Percentiles rank a stretch among this genome's conserved stretches.
These are phyloP conservation scores for Solanum chaucha DNA, from an alignment of 257 asterid genomes.

Conservation along the genomic window DNA sequence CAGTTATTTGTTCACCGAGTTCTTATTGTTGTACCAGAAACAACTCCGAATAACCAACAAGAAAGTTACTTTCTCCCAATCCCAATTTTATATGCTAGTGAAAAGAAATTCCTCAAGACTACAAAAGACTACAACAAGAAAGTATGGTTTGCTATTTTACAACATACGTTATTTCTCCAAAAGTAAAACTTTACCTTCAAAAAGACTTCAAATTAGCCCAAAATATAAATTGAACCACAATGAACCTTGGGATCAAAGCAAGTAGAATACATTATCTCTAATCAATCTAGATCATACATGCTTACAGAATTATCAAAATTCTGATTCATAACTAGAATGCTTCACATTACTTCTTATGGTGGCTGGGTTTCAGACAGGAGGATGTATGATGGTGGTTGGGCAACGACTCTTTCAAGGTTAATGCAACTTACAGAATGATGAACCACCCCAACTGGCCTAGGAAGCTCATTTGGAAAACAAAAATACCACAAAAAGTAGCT, in stretches of 20 bases:
- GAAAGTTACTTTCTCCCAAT: background rate
- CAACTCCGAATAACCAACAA: background rate
- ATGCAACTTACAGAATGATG: background rate
- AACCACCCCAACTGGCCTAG: background rate
- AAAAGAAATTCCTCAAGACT: background rate
- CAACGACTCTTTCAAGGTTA: background rate
- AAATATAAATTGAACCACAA: background rate
- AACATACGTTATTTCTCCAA: background rate
- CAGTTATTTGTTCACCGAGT: background rate
- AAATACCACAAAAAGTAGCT: background rate
- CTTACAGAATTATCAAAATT: background rate
- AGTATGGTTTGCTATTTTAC: background rate
- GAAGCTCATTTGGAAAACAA: background rate
- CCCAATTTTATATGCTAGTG: background rate
- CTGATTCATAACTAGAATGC: background rate
- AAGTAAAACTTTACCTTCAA: background rate
- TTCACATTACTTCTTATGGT: background rate
- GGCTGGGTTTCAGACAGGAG: background rate
- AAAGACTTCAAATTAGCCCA: background rate
- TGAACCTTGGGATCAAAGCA: background rate
- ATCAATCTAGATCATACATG: background rate
- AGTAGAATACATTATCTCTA: background rate
- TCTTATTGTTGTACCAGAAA: background rate
- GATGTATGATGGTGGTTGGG: background rate
- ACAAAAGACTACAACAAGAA: background rate